Conservation (phyloP, 371 early-diverging fungal species). For the Syncephalastrum sp. region DNA sequence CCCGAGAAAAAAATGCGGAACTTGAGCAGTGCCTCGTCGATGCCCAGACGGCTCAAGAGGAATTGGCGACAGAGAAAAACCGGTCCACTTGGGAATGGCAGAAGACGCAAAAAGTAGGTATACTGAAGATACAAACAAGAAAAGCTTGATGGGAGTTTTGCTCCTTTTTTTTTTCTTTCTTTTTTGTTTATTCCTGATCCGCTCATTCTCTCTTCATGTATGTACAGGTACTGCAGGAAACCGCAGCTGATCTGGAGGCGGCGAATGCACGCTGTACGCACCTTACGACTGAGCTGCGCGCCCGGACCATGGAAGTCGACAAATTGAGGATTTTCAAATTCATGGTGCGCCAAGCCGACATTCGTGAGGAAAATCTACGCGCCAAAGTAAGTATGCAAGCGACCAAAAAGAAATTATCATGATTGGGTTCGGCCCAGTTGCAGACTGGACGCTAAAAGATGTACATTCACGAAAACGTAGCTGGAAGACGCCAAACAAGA, state of each 20-base stretch:
- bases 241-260: conserved; percentile 33
- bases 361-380: conserved; percentile 37
- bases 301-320: conserved; percentile 35
- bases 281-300: conserved; percentile 31
- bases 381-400: conserved; percentile 25
- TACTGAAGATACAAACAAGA: not conserved
- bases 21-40: conserved; percentile 33
- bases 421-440: not conserved
- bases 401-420: not conserved
- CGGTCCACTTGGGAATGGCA: conserved; percentile 34
- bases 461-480: conserved; percentile 12
- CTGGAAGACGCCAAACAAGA: conserved; percentile 49
- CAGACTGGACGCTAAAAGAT: not conserved
- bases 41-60: conserved; percentile 27
- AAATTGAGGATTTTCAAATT: conserved; percentile 42
- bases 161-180: not conserved
- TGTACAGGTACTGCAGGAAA: conserved; percentile 30
- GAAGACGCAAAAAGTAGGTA: conserved; percentile 45
- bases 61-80: conserved; percentile 27
- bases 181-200: conserved; percentile 3
- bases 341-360: conserved; percentile 46
- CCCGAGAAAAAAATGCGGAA: conserved; percentile 25
- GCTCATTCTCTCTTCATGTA: not conserved
- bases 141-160: not conserved
- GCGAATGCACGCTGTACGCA: conserved; percentile 34